A percentile compares a stretch with the other conserved stretches of the same genome.
Conservation (phyloP, 2,329 filamentous ascomycete genomes). For the Paecilomyces formosus region DNA sequence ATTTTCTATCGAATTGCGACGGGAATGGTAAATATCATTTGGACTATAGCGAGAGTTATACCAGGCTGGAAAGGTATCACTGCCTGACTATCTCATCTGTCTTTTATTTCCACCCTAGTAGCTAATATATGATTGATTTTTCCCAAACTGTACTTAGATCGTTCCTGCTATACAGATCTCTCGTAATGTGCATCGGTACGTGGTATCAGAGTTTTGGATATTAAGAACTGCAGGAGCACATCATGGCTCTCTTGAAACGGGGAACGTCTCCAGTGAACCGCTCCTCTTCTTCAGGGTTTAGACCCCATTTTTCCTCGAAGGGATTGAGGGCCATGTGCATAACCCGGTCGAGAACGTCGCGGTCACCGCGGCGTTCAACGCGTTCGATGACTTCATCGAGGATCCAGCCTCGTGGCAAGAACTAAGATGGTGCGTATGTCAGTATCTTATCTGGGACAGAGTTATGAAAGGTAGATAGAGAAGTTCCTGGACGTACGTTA, state of each 20-base stretch:
- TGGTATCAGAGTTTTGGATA: background rate
- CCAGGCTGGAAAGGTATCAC: background rate
- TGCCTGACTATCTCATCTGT: background rate
- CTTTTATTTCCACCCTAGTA: background rate
- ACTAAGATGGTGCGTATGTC: conserved; percentile 36
- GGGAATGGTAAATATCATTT: background rate
- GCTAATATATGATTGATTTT: background rate
- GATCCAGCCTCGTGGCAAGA: conserved; percentile 84
- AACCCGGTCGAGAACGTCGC: conserved; percentile 66
- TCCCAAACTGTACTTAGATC: background rate
- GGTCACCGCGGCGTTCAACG: conserved; percentile 76
- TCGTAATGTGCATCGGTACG: background rate
- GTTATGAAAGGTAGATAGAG: background rate
- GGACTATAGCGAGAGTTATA: background rate
- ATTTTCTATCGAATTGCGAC: too few relatives aligned
- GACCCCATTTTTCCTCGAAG: conserved; percentile 63
- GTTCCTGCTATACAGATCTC: background rate
- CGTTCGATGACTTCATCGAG: conserved; percentile 86
- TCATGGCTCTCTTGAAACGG: conserved; percentile 67
- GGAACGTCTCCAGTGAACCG: conserved; percentile 84
- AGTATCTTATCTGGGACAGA: background rate
- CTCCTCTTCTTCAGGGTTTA: conserved; percentile 65
- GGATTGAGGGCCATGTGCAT: conserved; percentile 80
- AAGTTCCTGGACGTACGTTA: conserved; percentile 43
- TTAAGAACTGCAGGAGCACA: conserved; percentile 91